These are phyloP conservation scores for Rosa persica DNA, from an alignment of 306 rosid genomes.

Conservation along the genomic window DNA sequence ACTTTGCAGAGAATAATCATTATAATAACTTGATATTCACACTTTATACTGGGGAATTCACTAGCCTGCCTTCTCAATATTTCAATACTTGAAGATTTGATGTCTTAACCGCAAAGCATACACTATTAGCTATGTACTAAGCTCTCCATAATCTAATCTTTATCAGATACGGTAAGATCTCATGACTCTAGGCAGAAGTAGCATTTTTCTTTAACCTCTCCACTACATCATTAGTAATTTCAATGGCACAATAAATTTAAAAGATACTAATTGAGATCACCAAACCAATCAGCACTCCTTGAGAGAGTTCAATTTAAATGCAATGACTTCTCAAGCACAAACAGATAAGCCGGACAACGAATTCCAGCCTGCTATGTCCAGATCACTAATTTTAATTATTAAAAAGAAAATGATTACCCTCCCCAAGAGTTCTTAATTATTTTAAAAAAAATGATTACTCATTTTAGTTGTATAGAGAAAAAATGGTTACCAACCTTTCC, in stretches of 20 bases:
- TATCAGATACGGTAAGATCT: background rate
- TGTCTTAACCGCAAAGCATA: background rate
- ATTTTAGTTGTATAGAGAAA: background rate
- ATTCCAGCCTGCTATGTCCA: background rate
- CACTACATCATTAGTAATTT: background rate
- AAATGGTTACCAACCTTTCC: conserved; percentile 74
- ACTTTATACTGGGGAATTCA: background rate
- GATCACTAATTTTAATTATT: conserved; percentile 3
- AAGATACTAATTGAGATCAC: background rate
- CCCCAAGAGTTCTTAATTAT: background rate
- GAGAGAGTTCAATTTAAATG: background rate
- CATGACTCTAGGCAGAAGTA: background rate
- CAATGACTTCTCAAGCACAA: background rate
- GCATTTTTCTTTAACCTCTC: background rate
- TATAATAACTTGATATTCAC: background rate
- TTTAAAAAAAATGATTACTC: background rate
- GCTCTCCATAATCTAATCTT: background rate
- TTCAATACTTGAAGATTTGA: background rate
- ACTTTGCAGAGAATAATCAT: background rate
- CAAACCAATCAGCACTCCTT: background rate
- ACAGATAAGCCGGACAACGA: background rate
- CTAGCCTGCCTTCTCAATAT: background rate
- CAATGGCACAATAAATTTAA: background rate
- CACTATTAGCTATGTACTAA: background rate
- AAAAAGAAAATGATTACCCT: too few relatives aligned